Evolutionary conservation across 2,329 filamentous ascomycete genomes (phyloP).

Genomic region (Cladosporium phlei): DNA sequence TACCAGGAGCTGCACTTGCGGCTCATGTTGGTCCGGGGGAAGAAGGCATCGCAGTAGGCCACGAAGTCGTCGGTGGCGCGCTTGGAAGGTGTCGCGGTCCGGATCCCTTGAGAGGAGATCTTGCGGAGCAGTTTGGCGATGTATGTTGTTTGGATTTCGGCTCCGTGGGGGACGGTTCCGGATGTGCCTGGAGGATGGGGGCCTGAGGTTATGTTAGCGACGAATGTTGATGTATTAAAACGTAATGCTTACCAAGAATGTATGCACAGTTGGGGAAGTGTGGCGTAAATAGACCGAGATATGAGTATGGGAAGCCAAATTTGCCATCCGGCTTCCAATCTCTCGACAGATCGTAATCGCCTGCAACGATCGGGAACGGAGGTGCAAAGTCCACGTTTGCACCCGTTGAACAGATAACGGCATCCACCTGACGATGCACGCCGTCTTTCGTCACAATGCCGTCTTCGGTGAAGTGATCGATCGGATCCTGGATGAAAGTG

Average conservation of each 20-base stretch:
- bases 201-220: slow-evolving; percentile 10
- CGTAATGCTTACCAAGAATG: slow-evolving; percentile 19
- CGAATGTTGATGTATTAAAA: too few species aligned
- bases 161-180: slow-evolving; percentile 57
- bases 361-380: slow-evolving; percentile 28
- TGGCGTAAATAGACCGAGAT: slow-evolving; percentile 25
- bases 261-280: slow-evolving; percentile 24
- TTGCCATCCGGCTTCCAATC: slow-evolving; percentile 34
- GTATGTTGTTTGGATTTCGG: slow-evolving; percentile 63
- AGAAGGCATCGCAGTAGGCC: slow-evolving; percentile 39
- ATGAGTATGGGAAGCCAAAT: slow-evolving; percentile 28
- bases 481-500: slow-evolving; percentile 38
- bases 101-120: slow-evolving; percentile 60
- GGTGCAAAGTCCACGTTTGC: slow-evolving; percentile 32
- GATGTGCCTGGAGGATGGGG: slow-evolving; percentile 56
- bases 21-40: slow-evolving; percentile 49
- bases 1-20: slow-evolving; percentile 69
- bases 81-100: slow-evolving; percentile 53
- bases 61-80: slow-evolving; percentile 49
- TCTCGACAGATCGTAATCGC: slow-evolving; percentile 22
- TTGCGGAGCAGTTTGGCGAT: slow-evolving; percentile 65
- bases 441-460: slow-evolving; percentile 40
- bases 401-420: slow-evolving; percentile 44
- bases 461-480: slow-evolving; percentile 36
- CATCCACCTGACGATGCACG: slow-evolving; percentile 36